These are phyloP conservation scores for Cryphonectria nitschkei DNA, from an alignment of 2,329 filamentous ascomycete species.

Conservation along the genomic window DNA sequence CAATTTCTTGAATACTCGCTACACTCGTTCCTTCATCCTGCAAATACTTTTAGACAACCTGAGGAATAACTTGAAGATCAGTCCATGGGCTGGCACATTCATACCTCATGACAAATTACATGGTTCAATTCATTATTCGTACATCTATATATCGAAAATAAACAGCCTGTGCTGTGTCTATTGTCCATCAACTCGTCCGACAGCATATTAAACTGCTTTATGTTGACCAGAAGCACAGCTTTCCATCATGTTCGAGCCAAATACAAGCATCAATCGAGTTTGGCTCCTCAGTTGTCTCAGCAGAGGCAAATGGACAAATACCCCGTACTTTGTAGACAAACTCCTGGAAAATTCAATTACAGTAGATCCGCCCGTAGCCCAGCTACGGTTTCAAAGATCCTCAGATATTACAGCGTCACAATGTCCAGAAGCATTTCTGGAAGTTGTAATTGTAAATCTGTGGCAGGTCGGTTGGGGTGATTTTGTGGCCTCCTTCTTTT, in stretches of 20 bases:
- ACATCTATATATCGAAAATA: background rate
- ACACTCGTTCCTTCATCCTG: background rate
- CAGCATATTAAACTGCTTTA: background rate
- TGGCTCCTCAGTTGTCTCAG: background rate
- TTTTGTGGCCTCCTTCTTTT: too few relatives aligned
- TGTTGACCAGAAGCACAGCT: background rate
- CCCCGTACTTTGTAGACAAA: background rate
- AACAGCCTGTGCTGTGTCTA: background rate
- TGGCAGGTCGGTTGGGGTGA: too few relatives aligned
- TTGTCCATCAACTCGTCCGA: background rate
- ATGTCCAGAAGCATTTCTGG: background rate
- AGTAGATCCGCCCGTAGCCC: background rate
- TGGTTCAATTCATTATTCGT: background rate
- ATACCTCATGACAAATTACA: background rate
- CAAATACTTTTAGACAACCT: background rate
- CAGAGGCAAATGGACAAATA: background rate
- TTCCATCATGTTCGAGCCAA: background rate
- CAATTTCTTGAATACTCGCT: background rate
- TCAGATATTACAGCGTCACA: background rate
- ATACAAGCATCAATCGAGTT: background rate
- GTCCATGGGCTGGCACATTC: background rate
- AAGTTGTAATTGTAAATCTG: background rate
- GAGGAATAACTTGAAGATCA: background rate
- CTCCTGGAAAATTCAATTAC: background rate
- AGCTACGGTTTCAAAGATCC: background rate